Base-by-base conservation (phyloP, 192 early-diverging fungal species). In the Paraglomus occultum region DNA sequence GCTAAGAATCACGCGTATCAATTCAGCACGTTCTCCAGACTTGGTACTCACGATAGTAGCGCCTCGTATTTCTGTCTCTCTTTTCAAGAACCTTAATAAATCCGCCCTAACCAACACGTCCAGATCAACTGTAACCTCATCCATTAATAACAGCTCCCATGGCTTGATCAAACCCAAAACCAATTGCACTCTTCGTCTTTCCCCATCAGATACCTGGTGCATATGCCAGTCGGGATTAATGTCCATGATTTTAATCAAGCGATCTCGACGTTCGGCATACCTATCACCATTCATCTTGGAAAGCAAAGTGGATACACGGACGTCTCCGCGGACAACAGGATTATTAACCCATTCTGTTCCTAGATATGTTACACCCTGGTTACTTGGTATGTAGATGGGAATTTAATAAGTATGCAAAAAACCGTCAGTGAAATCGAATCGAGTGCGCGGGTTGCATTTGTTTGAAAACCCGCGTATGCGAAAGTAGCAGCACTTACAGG, bases 281-380 rank as follows among this genome's bases (percentile, higher is more conserved):
- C 80, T 60, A 47, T 84, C 76, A 31, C 86, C 87, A 47, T 88
- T 88, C 65, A 88, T 77, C 2, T 85, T 85, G 55, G 86, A 81
- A 45, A 92, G 71, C 39, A 92, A 73, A 46, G 83, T 80, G 10
- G 83, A 80, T 2, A 92, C 91, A 15, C 80, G 72, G 4, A 92
- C 70, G 64, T 92, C 91, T 6, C 88, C 66, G n/a, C 83, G 67
- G 17, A 91, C 86, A 57, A 90, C 72, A 0, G 90, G 88, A 67
- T 92, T 92, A 45, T 78, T 77, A 1, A 88, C 87, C 91, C 91
- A 92, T 76, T 92, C 90, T 39, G 91, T 91, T 15, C 91, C 91
- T 7, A 92, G 74, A 70, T 92, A 92, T 5, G 89, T 92, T 42
- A 91, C 77, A 43, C 85, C 79, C 81, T 85, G 11, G 18, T 38